Evolutionary conservation across 1,284 basidiomycete genomes (phyloP).

Genomic region (Malassezia vespertilionis): DNA sequence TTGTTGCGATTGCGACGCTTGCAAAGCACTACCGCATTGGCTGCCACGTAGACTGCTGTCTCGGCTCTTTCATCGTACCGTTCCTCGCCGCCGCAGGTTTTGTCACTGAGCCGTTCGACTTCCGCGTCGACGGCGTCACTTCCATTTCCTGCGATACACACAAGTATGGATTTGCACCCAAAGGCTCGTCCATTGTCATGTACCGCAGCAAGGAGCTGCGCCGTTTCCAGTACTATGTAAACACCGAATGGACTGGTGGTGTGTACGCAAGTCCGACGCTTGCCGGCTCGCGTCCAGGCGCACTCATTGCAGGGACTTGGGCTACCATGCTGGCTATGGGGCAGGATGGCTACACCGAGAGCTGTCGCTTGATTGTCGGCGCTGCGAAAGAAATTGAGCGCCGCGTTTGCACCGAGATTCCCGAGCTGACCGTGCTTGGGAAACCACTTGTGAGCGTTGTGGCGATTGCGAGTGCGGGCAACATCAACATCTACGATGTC

Average conservation of each 20-base stretch:
- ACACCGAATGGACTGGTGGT: constrained; percentile 45
- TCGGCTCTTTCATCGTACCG: constrained; percentile 48
- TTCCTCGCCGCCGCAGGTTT: constrained; percentile 41
- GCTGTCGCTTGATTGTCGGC: constrained; percentile 71
- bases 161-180: constrained; percentile 47
- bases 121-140: constrained; percentile 43
- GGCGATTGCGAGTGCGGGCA: constrained; percentile 63
- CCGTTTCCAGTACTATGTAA: constrained; percentile 45
- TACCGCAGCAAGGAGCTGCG: constrained; percentile 33
- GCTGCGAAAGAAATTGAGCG: constrained; percentile 60
- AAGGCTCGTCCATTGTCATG: constrained; percentile 39
- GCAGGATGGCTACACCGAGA: constrained; percentile 77
- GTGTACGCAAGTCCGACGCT: constrained; percentile 43
- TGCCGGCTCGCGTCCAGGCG: constrained; percentile 60
- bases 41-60: constrained; percentile 60
- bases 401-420: constrained; percentile 58
- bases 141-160: constrained; percentile 45
- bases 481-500: constrained; percentile 64
- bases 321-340: constrained; percentile 90
- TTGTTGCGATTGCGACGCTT: constrained; percentile 64
- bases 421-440: constrained; percentile 70
- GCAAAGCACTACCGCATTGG: constrained; percentile 69
- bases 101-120: constrained; percentile 41
- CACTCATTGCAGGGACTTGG: constrained; percentile 88
- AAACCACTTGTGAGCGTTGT: constrained; percentile 81